Evolutionary conservation across 2,329 filamentous ascomycete species (phyloP), one percentile per base, ranked within the genome.

Genomic region (Penicillium fuscoglaucum): DNA sequence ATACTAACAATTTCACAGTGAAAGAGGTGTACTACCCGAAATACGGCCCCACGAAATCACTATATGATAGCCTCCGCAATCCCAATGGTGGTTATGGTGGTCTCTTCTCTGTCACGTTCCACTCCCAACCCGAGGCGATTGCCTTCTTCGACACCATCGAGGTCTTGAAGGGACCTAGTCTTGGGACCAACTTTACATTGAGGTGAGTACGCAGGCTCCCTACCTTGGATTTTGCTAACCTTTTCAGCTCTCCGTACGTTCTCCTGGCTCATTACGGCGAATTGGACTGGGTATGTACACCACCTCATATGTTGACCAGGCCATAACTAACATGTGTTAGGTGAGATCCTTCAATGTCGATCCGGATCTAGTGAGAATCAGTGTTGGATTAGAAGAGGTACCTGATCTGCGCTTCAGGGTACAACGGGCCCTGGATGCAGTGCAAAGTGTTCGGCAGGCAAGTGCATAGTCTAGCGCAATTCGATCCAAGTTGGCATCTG

Each of bases 151-250:
- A 99, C 75, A 83, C 84, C 13, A 79, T 99, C 17, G 87, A 96
- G 61, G 95, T 92, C 1, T 87, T 91, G 40, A 99, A 99, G 75
- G 95, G 95, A 0, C 95, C 95, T 0, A 97, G 92, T 75, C 80
- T 99, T 50, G 95, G 95, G 2, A 98, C 95, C 0, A 99, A 99
- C 75, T 99, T 99, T 73, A 98, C 95, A 0, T 80, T 99, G 39
- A 89, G 79, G 80, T 82, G 58, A 64, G 70, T 65, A 29, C 24
- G 45, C 44, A n/a, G 37, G 37, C 37, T 19, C 15, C 17, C n/a
- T 43, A 13, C 51, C 5, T 43, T 39, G 26, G 47, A 29, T 54
- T 44, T 56, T 49, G 55, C 58, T 68, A 55, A 67, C 49, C 35
- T 40, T 40, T 53, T n/a, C 59, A 83, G 89, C 57, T 96, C 89